Base-by-base conservation (phyloP, 371 early-diverging fungal genomes). In the Syncephalastrum sp. region DNA sequence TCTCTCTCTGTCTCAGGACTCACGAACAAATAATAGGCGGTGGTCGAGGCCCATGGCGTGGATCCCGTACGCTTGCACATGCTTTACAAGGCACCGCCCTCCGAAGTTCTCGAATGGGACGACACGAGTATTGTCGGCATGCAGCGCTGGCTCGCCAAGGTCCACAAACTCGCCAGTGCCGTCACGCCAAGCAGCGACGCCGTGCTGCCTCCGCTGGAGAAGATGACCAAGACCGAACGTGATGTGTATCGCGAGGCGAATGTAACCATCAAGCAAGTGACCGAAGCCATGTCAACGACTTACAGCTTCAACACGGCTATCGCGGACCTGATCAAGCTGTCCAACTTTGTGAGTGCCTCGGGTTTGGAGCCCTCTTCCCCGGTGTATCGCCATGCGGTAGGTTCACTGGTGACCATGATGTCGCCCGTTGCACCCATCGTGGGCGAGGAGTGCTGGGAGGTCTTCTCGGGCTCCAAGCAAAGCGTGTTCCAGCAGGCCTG, bases 51-150 rank as follows among this genome's bases (percentile, higher is more conserved):
- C 13, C 84, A 90, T 64, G 97, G 96, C 4, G 85, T 89, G 3
- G 96, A 97, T 63, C 86, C 90, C 8, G 90, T 92, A 1, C 79
- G 97, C 23, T 74, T 96, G 38, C 90, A 91, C 60, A 90, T 95
- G n/a, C 76, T 97, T 0, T 91, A 87, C 67, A 88, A 91, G 64
- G 96, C 96, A 2, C 91, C 95, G 2, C 95, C 96, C 1, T 81
- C 84, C 14, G 95, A 95, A 57, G 92, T 92, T 5, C 71, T 97
- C 4, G 87, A 91, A 61, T 97, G 96, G 95, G 94, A 97, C 56
- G 91, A 91, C 45, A 67, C 80, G 24, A 93, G 92, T 59, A 92
- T 95, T 50, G 82, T 94, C 6, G 97, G 97, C 7, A 94, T 95
- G 92, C 88, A 90, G 65, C 77, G 95, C 33, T 95, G 91, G 89